phyloP scores from a whole-genome alignment of 2,329 filamentous ascomycete species.

The Phyllosticta ampelicida region DNA sequence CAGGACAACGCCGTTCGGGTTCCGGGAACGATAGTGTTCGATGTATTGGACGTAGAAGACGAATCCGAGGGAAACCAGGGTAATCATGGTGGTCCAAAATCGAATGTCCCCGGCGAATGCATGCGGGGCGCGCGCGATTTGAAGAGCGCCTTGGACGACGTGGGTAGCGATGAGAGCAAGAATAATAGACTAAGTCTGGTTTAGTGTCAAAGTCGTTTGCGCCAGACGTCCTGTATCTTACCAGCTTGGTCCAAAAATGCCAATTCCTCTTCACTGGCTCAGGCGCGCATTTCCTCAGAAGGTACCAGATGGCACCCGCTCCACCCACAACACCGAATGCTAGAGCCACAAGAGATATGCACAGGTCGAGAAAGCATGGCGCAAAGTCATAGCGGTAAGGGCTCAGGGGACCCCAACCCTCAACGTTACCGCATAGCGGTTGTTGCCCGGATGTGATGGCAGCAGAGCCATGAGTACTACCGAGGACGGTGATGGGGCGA shows the following conservation, averaged over 20 bases:
- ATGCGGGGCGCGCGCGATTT: constrained; percentile 57
- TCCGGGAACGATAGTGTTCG: constrained; percentile 71
- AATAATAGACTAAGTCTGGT: constrained; percentile 45
- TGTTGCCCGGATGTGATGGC: constrained; percentile 39
- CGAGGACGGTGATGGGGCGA: constrained; percentile 14
- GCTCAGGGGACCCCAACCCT: constrained; percentile 94
- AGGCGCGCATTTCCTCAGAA: constrained; percentile 58
- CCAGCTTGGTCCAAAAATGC: constrained; percentile 90
- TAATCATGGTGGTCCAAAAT: constrained; percentile 69
- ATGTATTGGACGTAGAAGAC: constrained; percentile 75
- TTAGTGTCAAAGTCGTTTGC: background rate
- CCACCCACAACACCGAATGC: constrained; percentile 71
- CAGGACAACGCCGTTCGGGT: constrained; percentile 77
- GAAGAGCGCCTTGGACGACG: constrained; percentile 61
- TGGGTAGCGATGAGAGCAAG: constrained; percentile 57
- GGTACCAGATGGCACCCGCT: constrained; percentile 65
- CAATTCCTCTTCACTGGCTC: constrained; percentile 67
- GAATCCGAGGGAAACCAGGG: constrained; percentile 60
- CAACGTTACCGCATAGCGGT: constrained; percentile 73
- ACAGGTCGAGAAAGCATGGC: constrained; percentile 91
- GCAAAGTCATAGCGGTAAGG: constrained; percentile 85
- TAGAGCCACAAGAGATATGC: constrained; percentile 62
- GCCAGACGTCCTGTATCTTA: constrained; percentile 32
- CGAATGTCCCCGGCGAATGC: constrained; percentile 74
- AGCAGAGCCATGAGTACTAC: constrained; percentile 45